Conservation (phyloP, 306 rosid species). For the Corylus heterophylla region DNA sequence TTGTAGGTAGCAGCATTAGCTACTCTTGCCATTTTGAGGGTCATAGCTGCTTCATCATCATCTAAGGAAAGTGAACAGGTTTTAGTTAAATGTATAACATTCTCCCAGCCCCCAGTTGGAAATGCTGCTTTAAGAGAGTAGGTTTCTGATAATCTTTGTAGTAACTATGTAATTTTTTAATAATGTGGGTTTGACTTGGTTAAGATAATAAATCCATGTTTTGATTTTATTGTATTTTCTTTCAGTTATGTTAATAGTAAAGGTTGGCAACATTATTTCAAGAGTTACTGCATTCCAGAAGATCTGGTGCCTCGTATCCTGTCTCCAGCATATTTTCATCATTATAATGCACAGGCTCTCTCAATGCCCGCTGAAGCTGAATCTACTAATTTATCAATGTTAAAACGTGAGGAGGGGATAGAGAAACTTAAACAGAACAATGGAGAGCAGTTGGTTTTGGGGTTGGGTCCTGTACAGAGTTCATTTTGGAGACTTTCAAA, state of each 20-base stretch:
- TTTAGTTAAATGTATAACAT: constrained; percentile 81
- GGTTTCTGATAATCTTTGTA: constrained; percentile 31
- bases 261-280: constrained; percentile 96
- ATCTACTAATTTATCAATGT: constrained; percentile 36
- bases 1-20: constrained; percentile 90
- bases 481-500: constrained; percentile 93
- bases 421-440: constrained; percentile 56
- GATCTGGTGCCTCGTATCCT: constrained; percentile 93
- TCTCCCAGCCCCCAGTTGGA: constrained; percentile 99
- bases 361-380: constrained; percentile 43
- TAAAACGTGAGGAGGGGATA: constrained; percentile 50
- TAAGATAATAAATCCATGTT: neutral
- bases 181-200: constrained; percentile 3
- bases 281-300: constrained; percentile 95
- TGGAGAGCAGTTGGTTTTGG: constrained; percentile 83
- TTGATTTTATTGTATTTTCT: constrained; percentile 6
- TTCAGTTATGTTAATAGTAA: constrained; percentile 82
- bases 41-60: constrained; percentile 86
- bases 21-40: constrained; percentile 98
- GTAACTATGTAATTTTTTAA: constrained; percentile 18
- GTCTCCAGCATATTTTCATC: constrained; percentile 97
- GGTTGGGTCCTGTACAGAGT: constrained; percentile 89
- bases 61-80: constrained; percentile 74
- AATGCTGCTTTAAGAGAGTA: constrained; percentile 99
- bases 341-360: constrained; percentile 79